Percentiles rank a stretch among this genome's conserved stretches.
Evolutionary conservation across 2,329 filamentous ascomycete genomes (phyloP).

Genomic region (Colletotrichum sp.): DNA sequence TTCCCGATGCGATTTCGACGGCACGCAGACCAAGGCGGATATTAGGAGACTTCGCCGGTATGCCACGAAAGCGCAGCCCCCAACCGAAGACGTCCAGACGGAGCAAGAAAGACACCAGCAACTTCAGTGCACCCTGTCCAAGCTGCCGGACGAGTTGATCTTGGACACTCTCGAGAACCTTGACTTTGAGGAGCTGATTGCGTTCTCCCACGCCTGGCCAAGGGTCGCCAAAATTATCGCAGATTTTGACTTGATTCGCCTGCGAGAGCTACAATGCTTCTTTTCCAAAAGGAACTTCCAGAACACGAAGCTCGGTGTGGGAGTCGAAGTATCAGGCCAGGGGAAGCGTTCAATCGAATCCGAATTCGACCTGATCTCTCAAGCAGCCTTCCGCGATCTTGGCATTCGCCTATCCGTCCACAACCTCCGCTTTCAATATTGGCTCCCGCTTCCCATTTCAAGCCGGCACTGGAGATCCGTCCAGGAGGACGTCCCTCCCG

Average conservation of each 20-base stretch:
- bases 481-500: constrained; percentile 23
- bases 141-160: constrained; percentile 45
- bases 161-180: constrained; percentile 36
- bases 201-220: constrained; percentile 40
- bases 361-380: constrained; percentile 54
- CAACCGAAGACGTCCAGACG: constrained; percentile 13
- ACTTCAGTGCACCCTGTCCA: neutral
- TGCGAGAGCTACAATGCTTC: constrained; percentile 53
- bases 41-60: neutral
- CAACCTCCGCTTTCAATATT: constrained; percentile 42
- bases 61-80: neutral
- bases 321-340: constrained; percentile 32
- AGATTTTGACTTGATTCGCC: constrained; percentile 39
- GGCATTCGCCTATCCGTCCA: constrained; percentile 45
- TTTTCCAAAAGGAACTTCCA: constrained; percentile 45
- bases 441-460: constrained; percentile 53
- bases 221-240: constrained; percentile 37
- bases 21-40: neutral
- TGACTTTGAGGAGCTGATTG: constrained; percentile 38
- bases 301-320: constrained; percentile 45
- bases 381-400: constrained; percentile 40
- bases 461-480: constrained; percentile 47
- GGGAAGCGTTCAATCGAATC: constrained; percentile 39
- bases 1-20: constrained; percentile 26
- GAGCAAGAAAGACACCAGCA: constrained; percentile 23